Evolutionary conservation across 2,329 filamentous ascomycete species (phyloP), one percentile per base, ranked within the genome.

Genomic region (Pleomassaria siparia): DNA sequence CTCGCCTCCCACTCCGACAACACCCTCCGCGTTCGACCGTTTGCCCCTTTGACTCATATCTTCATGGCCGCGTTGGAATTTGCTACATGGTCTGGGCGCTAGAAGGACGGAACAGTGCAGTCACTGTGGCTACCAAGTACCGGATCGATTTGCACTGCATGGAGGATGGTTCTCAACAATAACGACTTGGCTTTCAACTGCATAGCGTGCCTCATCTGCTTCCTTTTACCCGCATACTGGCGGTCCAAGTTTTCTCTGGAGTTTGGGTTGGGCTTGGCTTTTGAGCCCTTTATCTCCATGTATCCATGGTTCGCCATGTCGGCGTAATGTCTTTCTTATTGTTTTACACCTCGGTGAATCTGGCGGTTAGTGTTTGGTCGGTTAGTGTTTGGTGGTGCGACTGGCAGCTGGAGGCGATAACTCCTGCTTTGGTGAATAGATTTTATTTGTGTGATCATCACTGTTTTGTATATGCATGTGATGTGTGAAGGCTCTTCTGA

Each of bases 181-280:
- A 54, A 67, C 57, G 63, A 69, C 54, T 26, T 54, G 44, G 45
- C 49, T 52, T 54, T 50, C 43, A 50, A 43, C n/a, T 70, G 65
- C 66, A 70, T 70, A 70, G 66, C 66, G 64, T 67, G 61, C 58
- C 40, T 51, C n/a, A 58, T 58, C 43, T 33, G 28, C 41, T 49
- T 54, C n/a, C 50, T 43, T 39, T 46, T 43, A 50, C 50, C 41
- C 53, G 62, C 63, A 64, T 64, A 33, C 32, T 58, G 51, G 53
- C 44, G 50, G 43, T 44, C 42, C 42, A 35, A 47, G 40, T 55
- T 26, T 26, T 4, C 24, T 43, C 18, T 22, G 40, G 39, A 29
- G 39, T 51, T 26, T 21, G 26, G 43, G 41, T 18, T 40, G 56
- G 56, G 36, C 28, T 6, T 40, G 39, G 41, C 16, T 50, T 35